These are phyloP conservation scores for Backusella sp. DNA, from an alignment of 192 early-diverging fungal genomes.

Conservation along the genomic window DNA sequence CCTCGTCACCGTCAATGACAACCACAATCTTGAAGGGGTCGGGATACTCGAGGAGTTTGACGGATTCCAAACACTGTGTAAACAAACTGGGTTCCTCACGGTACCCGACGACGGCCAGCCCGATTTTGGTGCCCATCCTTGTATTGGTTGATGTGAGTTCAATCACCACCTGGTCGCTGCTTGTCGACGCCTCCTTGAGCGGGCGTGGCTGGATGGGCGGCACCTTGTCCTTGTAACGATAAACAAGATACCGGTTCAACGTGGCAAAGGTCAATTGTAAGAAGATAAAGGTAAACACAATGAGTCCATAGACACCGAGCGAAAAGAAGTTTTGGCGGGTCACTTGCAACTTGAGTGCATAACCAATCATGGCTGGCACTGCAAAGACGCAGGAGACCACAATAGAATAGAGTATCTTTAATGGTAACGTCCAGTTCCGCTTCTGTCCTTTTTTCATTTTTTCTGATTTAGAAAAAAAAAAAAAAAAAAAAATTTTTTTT, in stretches of 20 bases:
- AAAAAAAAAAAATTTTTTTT: no score
- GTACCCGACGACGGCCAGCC: conserved; percentile 37
- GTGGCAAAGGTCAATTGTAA: conserved; percentile 37
- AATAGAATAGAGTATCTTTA: conserved; percentile 38
- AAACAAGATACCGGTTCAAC: conserved; percentile 23
- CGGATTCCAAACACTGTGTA: conserved; percentile 33
- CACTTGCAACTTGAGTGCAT: conserved; percentile 23
- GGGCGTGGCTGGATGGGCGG: not conserved
- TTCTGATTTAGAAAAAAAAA: not conserved
- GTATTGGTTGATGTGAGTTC: not conserved
- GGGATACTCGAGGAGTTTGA: conserved; percentile 30
- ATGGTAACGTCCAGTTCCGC: conserved; percentile 26
- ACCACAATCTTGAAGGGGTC: conserved; percentile 26
- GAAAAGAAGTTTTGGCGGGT: conserved; percentile 17
- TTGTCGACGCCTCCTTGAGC: not conserved
- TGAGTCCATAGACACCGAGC: conserved; percentile 36
- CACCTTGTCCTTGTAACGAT: conserved; percentile 8
- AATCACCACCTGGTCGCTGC: not conserved
- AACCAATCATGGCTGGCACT: conserved; percentile 33
- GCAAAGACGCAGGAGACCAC: conserved; percentile 31
- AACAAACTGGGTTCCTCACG: conserved; percentile 34
- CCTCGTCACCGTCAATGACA: conserved; percentile 38
- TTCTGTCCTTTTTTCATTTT: not conserved
- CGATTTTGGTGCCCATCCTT: conserved; percentile 21
- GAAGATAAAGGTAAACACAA: conserved; percentile 35